Evolutionary conservation across 768 basidiomycete species (phyloP).

Genomic region (Coprinopsis sp.): DNA sequence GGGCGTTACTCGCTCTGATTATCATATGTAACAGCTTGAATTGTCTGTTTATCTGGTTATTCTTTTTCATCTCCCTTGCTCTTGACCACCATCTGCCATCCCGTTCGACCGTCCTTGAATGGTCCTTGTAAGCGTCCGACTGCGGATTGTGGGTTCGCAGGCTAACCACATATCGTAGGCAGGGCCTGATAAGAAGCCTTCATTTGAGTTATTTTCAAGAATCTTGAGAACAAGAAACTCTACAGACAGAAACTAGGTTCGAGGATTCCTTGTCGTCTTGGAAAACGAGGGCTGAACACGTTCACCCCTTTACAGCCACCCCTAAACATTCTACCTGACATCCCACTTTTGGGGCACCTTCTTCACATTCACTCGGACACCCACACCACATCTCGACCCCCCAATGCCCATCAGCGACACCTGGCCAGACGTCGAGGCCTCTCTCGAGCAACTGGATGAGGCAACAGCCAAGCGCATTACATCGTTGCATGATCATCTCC

Average conservation of each 20-base stretch:
- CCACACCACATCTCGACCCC: conserved; percentile 5
- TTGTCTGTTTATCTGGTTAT: no score
- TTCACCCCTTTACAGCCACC: no score
- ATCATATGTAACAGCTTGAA: background rate
- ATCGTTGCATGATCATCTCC: conserved; percentile 32
- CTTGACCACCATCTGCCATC: background rate
- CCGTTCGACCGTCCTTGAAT: background rate
- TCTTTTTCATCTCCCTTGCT: background rate
- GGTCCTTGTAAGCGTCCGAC: no score
- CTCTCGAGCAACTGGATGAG: conserved; percentile 30
- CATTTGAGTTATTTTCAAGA: no score
- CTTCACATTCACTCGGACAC: background rate
- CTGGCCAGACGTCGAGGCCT: conserved; percentile 34
- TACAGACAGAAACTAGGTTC: no score
- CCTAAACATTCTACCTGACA: no score
- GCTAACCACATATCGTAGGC: no score
- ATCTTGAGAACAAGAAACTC: no score
- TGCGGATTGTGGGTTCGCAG: no score
- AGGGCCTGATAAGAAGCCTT: no score
- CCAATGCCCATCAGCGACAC: conserved; percentile 30
- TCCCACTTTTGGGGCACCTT: background rate
- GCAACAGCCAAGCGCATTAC: conserved; percentile 31
- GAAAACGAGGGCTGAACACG: no score
- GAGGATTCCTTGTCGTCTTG: no score
- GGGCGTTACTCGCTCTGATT: background rate